Evolutionary conservation across 2,329 filamentous ascomycete genomes (phyloP), one percentile per base, ranked within the genome.

Genomic region (Neodidymelliopsis sp.): DNA sequence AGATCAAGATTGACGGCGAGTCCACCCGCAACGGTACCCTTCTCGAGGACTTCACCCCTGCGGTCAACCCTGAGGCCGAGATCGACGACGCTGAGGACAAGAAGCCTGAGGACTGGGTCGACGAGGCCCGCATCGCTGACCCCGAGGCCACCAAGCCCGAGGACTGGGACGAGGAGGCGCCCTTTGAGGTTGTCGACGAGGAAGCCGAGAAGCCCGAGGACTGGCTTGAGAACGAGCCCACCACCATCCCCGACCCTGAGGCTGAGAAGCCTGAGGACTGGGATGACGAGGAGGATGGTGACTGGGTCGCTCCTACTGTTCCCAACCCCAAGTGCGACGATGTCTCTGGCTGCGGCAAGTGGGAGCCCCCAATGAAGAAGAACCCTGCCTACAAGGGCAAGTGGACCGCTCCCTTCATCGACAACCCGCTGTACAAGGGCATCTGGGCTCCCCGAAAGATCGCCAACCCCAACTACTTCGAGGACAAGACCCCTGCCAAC

Each of bases 381-480:
- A 97, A 97, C 86, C 90, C 91, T 59, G 89, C 83, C 58, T 97
- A 96, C 87, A 97, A 97, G 90, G 94, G 94, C 86, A 96, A 96
- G 83, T 99, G 94, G 94, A 85, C 84, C 62, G 89, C 94, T 35
- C 90, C 91, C 54, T 84, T 86, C 75, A 91, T 99, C 67, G 93
- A 97, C 79, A 99, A 99, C 86, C 94, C 94, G 51, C 90, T 83
- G 67, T 99, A 97, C 86, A 97, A 97, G 87, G 94, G 94, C 63
- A 80, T 85, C 56, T 99, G 94, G 94, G 85, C 86, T 71, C 93
- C 94, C 65, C 86, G 87, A 78, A 96, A 97, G 88, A 97, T 99
- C 74, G 81, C 89, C 79, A 99, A 99, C 87, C 94, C 94, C 57
- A 83, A 87, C 76, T 97, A 87, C 84, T 99, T 86, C 65, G 92